These are phyloP conservation scores for Solanum paucissectum DNA, from an alignment of 257 asterid species.

Conservation along the genomic window DNA sequence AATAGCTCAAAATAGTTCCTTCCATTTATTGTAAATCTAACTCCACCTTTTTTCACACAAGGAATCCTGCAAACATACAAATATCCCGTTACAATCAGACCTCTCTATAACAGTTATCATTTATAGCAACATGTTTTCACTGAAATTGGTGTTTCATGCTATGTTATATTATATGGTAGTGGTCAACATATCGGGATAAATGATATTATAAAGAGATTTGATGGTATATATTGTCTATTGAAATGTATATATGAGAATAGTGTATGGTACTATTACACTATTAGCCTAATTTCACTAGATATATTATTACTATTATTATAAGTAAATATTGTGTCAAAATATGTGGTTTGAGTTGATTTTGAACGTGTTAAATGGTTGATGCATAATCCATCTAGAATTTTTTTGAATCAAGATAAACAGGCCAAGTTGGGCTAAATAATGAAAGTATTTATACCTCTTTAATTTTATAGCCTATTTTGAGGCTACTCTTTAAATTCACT, in stretches of 20 bases:
- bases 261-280: background rate
- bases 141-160: background rate
- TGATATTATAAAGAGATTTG: background rate
- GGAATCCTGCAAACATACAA: constrained; percentile 47
- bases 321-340: background rate
- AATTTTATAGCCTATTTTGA: background rate
- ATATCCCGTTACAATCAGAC: fast-evolving
- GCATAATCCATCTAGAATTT: background rate
- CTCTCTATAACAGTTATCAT: background rate
- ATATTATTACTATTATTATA: background rate
- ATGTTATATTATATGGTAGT: background rate
- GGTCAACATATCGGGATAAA: background rate
- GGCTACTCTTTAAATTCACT: background rate
- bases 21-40: constrained; percentile 67
- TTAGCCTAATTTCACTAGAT: background rate
- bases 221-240: background rate
- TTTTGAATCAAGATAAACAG: background rate
- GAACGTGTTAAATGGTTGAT: background rate
- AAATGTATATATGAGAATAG: background rate
- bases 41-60: constrained; percentile 74
- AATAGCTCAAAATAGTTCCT: constrained; percentile 71
- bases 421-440: background rate
- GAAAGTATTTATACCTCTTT: background rate
- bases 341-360: background rate
- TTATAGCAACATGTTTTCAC: background rate